These are phyloP conservation scores for Centella asiatica DNA, from an alignment of 129 eudicot species.

Conservation along the genomic window DNA sequence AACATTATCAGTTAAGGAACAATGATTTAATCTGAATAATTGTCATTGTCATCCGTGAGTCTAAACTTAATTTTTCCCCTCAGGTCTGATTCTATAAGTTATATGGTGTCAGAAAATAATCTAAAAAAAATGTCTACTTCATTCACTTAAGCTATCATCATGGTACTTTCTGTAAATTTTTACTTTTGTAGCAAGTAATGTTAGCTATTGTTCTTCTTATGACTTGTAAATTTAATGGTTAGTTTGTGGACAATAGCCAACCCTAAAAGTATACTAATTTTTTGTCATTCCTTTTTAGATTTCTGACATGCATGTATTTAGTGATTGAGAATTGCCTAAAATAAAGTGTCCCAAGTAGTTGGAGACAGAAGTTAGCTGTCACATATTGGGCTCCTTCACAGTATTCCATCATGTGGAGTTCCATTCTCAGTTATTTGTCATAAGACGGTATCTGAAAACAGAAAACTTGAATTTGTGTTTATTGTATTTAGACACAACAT, in stretches of 20 bases:
- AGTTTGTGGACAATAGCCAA: too few species aligned
- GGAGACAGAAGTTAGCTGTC: not conserved
- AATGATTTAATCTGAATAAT: not conserved
- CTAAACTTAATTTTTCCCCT: too few species aligned
- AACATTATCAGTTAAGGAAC: not conserved
- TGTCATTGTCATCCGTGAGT: not conserved
- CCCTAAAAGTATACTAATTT: too few species aligned
- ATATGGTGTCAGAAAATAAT: not conserved
- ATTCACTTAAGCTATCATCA: not conserved
- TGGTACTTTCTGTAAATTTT: too few species aligned
- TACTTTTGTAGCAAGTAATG: not conserved
- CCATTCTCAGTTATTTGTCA: too few species aligned
- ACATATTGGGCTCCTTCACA: not conserved
- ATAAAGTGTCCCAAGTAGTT: not conserved
- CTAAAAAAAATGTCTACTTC: not conserved
- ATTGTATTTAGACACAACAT: not conserved
- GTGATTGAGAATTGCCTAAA: not conserved
- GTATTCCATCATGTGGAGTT: not conserved
- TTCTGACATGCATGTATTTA: not conserved
- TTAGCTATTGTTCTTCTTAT: not conserved
- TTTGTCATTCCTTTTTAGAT: not conserved
- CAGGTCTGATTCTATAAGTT: not conserved
- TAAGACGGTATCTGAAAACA: not conserved
- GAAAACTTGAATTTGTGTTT: not conserved
- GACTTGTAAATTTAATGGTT: too few species aligned